Evolutionary conservation across 2,329 filamentous ascomycete genomes (phyloP), one percentile per base, ranked within the genome.

Genomic region (Reticulascus tulasneorum): DNA sequence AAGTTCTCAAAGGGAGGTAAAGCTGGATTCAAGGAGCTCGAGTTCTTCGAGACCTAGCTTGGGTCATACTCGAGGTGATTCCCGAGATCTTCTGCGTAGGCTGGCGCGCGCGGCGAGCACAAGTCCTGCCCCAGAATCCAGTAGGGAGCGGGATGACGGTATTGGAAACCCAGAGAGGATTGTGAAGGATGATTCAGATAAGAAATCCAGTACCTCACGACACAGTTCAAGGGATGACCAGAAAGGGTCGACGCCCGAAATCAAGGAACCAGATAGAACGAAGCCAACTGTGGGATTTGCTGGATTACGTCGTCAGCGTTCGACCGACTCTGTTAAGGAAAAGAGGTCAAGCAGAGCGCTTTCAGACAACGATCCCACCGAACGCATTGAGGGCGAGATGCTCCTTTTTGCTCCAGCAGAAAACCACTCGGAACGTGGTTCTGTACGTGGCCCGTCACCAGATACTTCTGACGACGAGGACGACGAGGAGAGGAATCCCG

Each of bases 311-410:
- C 63, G 67, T 34, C 58, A 53, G 34, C 49, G 56, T 10, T 75
- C 72, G 3, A 56, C 54, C 18, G 72, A 74, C 30, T 73, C 72
- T 26, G 48, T 58, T 32, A 63, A 62, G 45, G 66, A 67, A 46
- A 76, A 75, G 54, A 60, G 63, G 37, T 64, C 63, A 23, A 74
- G 69, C 50, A 55, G 64, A 49, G 52, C 56, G 6, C 59, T 65
- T 39, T 45, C 74, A 1, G 73, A 78, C 37, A 50, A 58, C 11
- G 75, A 79, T 42, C 74, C 75, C 5, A 71, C 66, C 2, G 73
- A 74, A 46, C 71, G 75, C 28, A 77, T 79, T 33, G 67, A 75
- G 47, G 69, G 63, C 9, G 75, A 79, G 54, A 67, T 70, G 58
- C 69, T 66, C 31, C 62, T 79, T 8, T 79, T 79, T 52, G 75